phyloP scores from a whole-genome alignment of 805 yeast species.

The Lachancea nothofagi region DNA sequence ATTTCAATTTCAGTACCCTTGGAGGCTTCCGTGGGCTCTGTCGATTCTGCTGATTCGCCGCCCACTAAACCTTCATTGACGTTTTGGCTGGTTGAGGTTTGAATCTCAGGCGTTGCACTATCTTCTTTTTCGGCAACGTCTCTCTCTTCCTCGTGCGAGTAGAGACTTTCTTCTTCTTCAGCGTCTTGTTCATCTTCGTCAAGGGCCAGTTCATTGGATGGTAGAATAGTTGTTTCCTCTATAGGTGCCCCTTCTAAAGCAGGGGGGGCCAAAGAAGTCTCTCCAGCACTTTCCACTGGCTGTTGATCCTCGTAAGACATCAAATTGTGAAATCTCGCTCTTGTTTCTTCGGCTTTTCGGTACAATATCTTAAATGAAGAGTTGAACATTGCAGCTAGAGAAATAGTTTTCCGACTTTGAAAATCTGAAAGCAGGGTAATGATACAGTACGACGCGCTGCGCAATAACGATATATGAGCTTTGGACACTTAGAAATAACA shows the following conservation, averaged over 20 bases:
- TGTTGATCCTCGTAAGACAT: slow-evolving; percentile 5
- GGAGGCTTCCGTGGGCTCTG: slow-evolving; percentile 6
- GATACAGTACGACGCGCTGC: too few species aligned
- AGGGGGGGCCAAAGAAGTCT: slow-evolving; percentile 1
- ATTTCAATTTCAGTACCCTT: slow-evolving; percentile 1
- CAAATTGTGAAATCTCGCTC: neutral
- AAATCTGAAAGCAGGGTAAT: too few species aligned
- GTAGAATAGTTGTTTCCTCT: slow-evolving; percentile 3
- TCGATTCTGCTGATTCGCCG: slow-evolving; percentile 7
- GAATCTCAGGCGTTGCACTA: slow-evolving; percentile 9
- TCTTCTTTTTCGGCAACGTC: slow-evolving; percentile 14
- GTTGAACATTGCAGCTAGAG: too few species aligned
- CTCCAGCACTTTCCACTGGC: neutral
- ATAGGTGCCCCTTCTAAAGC: slow-evolving; percentile 6
- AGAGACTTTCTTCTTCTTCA: slow-evolving; percentile 3
- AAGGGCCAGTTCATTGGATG: slow-evolving; percentile 1
- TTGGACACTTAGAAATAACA: too few species aligned
- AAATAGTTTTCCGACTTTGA: too few species aligned
- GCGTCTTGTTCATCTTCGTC: slow-evolving; percentile 4
- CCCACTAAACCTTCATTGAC: slow-evolving; percentile 8
- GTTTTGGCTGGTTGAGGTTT: slow-evolving; percentile 7
- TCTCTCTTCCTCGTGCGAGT: slow-evolving; percentile 7
- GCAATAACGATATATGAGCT: too few species aligned
- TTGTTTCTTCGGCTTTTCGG: neutral
- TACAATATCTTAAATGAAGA: too few species aligned